Evolutionary conservation across 352 stramenopile genomes (phyloP), one percentile per base, ranked within the genome.

Genomic region (Pythium scleroteichum): DNA sequence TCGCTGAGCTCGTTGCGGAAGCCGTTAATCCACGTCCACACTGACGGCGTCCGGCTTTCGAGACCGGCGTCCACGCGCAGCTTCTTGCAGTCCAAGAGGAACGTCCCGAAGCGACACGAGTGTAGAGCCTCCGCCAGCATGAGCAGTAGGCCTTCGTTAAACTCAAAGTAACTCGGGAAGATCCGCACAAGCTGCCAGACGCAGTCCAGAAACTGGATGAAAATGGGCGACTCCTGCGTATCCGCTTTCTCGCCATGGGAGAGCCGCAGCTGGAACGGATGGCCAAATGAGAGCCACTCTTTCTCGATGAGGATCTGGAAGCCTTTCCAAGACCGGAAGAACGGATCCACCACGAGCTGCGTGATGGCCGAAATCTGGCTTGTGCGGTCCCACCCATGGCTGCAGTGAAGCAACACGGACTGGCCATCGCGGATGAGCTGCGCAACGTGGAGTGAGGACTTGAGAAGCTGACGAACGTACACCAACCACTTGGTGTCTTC

Each of bases 401-500:
- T 93, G 52, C 87, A 96, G 38, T 96, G 87, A 20, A 96, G 53
- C 2, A 96, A 60, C 5, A 93, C 82, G 0, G 86, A 94, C 32
- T 83, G 75, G 19, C 91, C 85, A 6, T 93, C 87, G 56, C 97
- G 92, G 9, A 99, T 77, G 52, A 98, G 76, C 38, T 91, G 81
- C 9, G 95, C 95, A 6, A 98, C 85, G 52, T 97, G 88, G 68
- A 96, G 87, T 22, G 92, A 83, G 10, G 96, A 81, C 46, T 95
- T 94, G 17, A 99, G 77, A 58, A 99, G 87, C 33, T 94, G 78
- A 16, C 96, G 94, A 50, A 99, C 85, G 60, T 99, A 97, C 35
- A 90, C 75, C 29, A 99, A 80, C 98, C 98, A 99, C 68, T 97
- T 98, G 17, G 95, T 98, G 71, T 98, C 92, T 64, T 99, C 96